phyloP scores from a whole-genome alignment of 2,329 filamentous ascomycete species.

The Aspergillus sp. region DNA sequence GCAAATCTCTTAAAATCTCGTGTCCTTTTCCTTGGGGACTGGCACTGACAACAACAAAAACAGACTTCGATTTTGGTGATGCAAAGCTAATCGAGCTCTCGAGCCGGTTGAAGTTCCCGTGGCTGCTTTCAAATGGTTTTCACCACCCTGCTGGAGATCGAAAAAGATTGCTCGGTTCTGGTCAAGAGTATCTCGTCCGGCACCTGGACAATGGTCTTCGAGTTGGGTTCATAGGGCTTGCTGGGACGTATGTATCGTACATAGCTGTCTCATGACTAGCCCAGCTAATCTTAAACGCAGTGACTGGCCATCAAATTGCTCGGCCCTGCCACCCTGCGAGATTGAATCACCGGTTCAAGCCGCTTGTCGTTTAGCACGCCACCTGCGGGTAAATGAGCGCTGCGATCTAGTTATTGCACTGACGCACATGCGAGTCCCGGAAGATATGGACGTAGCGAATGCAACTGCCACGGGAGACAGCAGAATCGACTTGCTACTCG shows the following conservation, averaged over 20 bases:
- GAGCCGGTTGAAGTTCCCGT: conserved; percentile 11
- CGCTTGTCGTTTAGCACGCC: conserved; percentile 1
- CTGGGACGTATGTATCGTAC: conserved; percentile 15
- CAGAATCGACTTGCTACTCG: conserved; percentile 23
- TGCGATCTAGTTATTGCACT: conserved; percentile 26
- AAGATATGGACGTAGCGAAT: conserved; percentile 13
- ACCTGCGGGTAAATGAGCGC: conserved; percentile 9
- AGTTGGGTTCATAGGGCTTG: conserved; percentile 19
- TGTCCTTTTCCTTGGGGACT: not conserved
- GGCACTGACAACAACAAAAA: not conserved
- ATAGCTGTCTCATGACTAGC: not conserved
- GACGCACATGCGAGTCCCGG: conserved; percentile 24
- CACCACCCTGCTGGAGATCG: not conserved
- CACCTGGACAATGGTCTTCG: conserved; percentile 7
- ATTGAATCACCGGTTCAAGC: conserved; percentile 1
- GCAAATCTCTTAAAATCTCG: not conserved
- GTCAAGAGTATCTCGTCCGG: conserved; percentile 11
- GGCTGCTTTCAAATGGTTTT: conserved; percentile 10
- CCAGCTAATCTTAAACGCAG: not conserved
- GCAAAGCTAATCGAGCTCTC: conserved; percentile 13
- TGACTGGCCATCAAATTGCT: conserved; percentile 22
- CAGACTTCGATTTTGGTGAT: conserved; percentile 18
- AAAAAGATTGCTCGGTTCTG: conserved; percentile 7
- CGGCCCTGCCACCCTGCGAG: conserved; percentile 11
- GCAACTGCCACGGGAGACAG: conserved; percentile 13